Base-by-base conservation (phyloP, 305 asterid species). In the Fraxinus platypoda region DNA sequence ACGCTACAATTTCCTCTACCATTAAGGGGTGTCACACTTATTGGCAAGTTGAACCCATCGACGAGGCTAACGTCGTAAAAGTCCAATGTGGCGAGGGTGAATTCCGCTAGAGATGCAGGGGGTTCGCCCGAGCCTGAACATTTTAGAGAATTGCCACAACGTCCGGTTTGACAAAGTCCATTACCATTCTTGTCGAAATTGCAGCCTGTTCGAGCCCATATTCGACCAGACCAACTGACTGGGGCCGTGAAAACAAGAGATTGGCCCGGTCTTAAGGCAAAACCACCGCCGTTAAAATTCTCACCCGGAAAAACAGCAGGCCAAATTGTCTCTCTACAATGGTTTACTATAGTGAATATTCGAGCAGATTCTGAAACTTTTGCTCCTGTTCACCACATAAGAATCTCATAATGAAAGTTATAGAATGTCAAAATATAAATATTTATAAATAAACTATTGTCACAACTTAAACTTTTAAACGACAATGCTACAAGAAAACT, bases 131-230 rank as follows among this genome's bases (percentile, higher is more conserved):
- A 84, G 3, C 81, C 94, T 0, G 64, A 13, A 86, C 98, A 95
- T 78, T 89, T 92, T 68, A 90, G 87, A 43, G 88, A n/a, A 17
- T 95, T 64, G 26, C 99, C 97, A 38, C 99, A 95, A 70, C 83
- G 86, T 17, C 96, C 99, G 1, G 94, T 95, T 46, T 88, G 91
- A 81, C 99, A 95, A 0, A 90, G 68, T 2, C 98, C 98, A 73
- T 91, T 93, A 77, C 97, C 98, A 64, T 37, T 82, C 9, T 75
- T 71, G 86, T 95, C 97, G 79, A 94, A 95, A 80, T 83, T 94
- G 92, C 99, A 95, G 7, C 94, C 97, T 15, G 97, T 89, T 80
- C 99, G 90, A 25, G 74, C 98, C 99, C 99, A 95, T 9, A 95
- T 94, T 75, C 99, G 89, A 30, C 99, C 99, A 4, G 88, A 77